Base-by-base conservation (phyloP, 73 alveolate species). In the Paramecium bursaria region DNA sequence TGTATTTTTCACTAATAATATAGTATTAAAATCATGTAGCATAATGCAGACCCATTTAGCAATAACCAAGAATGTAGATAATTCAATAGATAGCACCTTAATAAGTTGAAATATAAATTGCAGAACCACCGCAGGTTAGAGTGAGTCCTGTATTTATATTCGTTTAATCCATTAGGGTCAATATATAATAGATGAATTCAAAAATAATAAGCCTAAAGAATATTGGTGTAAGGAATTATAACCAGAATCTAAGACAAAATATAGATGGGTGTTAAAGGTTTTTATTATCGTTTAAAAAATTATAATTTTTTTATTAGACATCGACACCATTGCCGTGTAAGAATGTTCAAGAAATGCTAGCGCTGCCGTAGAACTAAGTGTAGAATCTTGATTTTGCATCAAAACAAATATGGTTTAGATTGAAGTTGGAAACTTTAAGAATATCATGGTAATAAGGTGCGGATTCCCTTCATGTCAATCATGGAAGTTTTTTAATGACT, bases 371-470 rank as follows among this genome's bases (percentile, higher is more conserved):
- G 47, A 61, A 35, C 22, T 25, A 79, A 46, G 55, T 79, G 2
- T 49, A 54, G 17, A 14, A 39, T 19, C 26, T 48, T 30, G 61
- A 47, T 30, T 79, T 79, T 13, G 79, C 75, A 4, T 53, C 35
- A 26, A 79, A 79, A 53, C 26, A 79, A 79, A 79, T 73, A 1
- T 79, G 89, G 89, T 79, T 79, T 46, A 54, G 89, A 79, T 61
- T 53, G 21, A 19, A 79, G 42, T 42, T 61, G 4, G 89, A 79
- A 46, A 73, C 61, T 21, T 25, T 31, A 35, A 79, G 89, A 54
- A 79, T 79, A 14, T 73, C 89, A 4, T 79, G 89, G 89, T 42
- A 61, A 39, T 35, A 33, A 22, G 89, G 89, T 3, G 89, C 89
- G 0, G 89, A 79, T 26, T 49, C 85, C 25, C 39, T 79, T 11